Conservation (phyloP, 371 early-diverging fungal species). For the Basidiobolus meristosporus region DNA sequence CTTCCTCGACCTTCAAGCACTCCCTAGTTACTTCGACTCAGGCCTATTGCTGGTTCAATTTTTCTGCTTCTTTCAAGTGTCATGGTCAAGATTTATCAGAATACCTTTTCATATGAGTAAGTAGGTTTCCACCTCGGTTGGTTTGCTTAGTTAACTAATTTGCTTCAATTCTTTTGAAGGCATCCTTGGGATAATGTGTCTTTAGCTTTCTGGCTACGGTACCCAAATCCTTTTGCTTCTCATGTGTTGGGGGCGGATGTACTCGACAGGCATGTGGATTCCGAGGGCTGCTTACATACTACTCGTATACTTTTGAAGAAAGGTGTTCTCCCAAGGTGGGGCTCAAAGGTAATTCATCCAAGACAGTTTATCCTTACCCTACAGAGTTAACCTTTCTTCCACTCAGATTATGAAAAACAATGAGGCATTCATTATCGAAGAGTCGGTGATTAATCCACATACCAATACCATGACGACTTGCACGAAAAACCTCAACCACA, state of each 20-base stretch:
- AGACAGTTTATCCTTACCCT: background rate
- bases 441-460: conserved; percentile 65
- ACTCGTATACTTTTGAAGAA: conserved; percentile 78
- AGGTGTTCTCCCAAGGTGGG: conserved; percentile 81
- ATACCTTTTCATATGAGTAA: conserved; percentile 52
- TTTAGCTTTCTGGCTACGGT: conserved; percentile 76
- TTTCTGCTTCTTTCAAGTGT: background rate
- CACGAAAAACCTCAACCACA: conserved; percentile 81
- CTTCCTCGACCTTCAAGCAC: too few relatives aligned
- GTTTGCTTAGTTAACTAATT: background rate
- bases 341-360: conserved; percentile 15
- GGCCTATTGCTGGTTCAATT: too few relatives aligned
- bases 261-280: conserved; percentile 67
- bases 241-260: conserved; percentile 89
- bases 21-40: too few relatives aligned
- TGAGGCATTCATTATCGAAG: conserved; percentile 70
- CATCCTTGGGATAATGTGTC: conserved; percentile 73
- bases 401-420: conserved; percentile 41
- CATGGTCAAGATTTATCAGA: conserved; percentile 61
- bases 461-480: conserved; percentile 56
- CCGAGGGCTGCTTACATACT: conserved; percentile 59
- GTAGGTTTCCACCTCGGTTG: conserved; percentile 2
- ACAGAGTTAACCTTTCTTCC: background rate
- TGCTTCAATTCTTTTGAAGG: conserved; percentile 11
- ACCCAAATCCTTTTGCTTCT: conserved; percentile 93